Conservation (phyloP, 495 filamentous ascomycete species). For the Lasiosphaeria hispida region DNA sequence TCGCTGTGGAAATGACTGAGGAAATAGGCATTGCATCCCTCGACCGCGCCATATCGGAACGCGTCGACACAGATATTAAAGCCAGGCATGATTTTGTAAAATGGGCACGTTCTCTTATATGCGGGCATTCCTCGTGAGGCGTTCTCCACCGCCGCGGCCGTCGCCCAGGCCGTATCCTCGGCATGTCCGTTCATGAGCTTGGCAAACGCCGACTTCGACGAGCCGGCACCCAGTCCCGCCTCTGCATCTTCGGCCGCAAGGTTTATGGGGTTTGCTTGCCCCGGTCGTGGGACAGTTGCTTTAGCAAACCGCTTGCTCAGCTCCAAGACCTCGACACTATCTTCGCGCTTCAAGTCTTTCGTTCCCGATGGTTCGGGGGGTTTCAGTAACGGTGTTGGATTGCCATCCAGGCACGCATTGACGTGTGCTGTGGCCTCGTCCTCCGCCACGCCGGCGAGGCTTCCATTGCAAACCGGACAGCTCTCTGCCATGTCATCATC, state of each 20-base stretch:
- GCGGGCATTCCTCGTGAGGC: constrained; percentile 83
- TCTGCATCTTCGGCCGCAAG: constrained; percentile 36
- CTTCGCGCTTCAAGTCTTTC: constrained; percentile 12
- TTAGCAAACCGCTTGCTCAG: constrained; percentile 58
- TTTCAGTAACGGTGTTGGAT: constrained; percentile 49
- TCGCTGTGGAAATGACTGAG: constrained; percentile 97
- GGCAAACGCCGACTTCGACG: constrained; percentile 70
- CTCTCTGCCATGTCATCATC: constrained; percentile 32
- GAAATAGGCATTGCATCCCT: constrained; percentile 93
- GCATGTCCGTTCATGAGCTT: constrained; percentile 89
- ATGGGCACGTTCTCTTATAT: constrained; percentile 87
- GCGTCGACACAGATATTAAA: constrained; percentile 94
- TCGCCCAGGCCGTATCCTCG: constrained; percentile 87
- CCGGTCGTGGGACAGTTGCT: constrained; percentile 69
- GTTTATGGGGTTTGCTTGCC: constrained; percentile 70
- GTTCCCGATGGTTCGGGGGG: not conserved
- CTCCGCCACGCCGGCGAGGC: constrained; percentile 57
- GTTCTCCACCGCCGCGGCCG: constrained; percentile 74
- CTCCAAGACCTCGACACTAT: constrained; percentile 30
- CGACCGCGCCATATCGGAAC: constrained; percentile 90
- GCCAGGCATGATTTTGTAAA: constrained; percentile 95
- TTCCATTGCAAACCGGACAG: constrained; percentile 76
- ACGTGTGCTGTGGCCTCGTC: constrained; percentile 71
- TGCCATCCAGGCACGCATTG: constrained; percentile 89
- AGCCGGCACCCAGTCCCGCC: constrained; percentile 2